Evolutionary conservation across 2,329 filamentous ascomycete genomes (phyloP), one percentile per base, ranked within the genome.

Genomic region (Colletotrichum zoysiae): DNA sequence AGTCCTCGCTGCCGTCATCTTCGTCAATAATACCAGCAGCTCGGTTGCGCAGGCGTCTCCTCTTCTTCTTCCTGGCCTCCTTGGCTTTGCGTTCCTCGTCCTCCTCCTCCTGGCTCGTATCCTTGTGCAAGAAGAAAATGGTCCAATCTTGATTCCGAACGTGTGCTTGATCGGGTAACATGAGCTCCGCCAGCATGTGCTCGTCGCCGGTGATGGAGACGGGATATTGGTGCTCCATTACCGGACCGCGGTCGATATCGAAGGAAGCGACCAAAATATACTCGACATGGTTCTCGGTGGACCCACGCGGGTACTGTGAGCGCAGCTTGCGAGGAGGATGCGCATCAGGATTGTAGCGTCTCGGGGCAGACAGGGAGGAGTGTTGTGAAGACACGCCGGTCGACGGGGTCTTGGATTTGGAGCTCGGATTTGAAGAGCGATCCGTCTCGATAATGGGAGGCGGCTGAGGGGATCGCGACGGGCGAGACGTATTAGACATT

Each of bases 181-280:
- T 99, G 78, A 99, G 89, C 85, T 99, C 96, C 8, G 96, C 96
- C 78, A 99, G 84, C 95, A 98, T 98, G 78, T 97, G 93, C 84
- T 99, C 96, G 80, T 99, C 95, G 42, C 96, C 95, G 62, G 95
- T 98, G 74, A 99, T 98, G 62, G 95, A 91, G 53, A 94, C 92
- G 0, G 96, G 96, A 79, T 95, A 99, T 80, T 99, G 96, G 80
- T 99, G 95, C 80, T 99, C 96, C 96, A 99, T 98, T 77, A 98
- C 91, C 58, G 95, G 95, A 3, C 96, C 96, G 65, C 94, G 91
- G 81, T 98, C 95, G 77, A 98, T 97, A 82, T 98, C 95, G 82
- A 99, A 99, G 2, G 95, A 97, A 5, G 96, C 96, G 66, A 99
- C 96, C 65, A 99, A 86, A 65, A 99, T 98, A 79, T 98, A 99